Evolutionary conservation across 192 early-diverging fungal species (phyloP).

Genomic region (Coemansia sp.): DNA sequence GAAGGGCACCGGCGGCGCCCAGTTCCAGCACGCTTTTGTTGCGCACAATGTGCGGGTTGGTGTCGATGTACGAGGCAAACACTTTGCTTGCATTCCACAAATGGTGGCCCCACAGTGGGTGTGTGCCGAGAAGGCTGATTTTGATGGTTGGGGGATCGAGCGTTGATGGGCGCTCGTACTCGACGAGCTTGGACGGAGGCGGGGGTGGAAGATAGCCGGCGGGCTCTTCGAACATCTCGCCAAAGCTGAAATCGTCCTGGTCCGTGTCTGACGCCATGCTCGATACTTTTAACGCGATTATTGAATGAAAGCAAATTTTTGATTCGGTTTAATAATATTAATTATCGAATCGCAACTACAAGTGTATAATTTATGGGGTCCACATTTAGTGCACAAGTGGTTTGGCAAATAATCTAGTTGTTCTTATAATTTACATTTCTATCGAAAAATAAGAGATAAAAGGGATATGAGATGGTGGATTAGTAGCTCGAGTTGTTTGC

Average conservation of each 20-base stretch:
- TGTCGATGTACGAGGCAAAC: background rate
- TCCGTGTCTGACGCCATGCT: background rate
- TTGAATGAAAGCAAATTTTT: too few species aligned
- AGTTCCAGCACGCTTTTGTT: background rate
- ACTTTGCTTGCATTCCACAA: background rate
- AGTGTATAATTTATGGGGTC: too few species aligned
- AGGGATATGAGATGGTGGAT: background rate
- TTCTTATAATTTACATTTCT: too few species aligned
- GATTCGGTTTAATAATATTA: too few species aligned
- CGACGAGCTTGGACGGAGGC: background rate
- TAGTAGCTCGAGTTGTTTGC: conserved; percentile 18
- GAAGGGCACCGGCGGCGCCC: background rate
- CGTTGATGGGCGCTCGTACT: background rate
- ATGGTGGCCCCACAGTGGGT: background rate
- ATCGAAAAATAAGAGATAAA: background rate
- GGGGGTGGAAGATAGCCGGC: background rate
- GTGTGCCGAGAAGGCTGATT: background rate
- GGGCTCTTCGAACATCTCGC: background rate
- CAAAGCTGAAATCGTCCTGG: background rate
- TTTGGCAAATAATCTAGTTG: too few species aligned
- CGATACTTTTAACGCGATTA: too few species aligned
- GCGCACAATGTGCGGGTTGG: background rate
- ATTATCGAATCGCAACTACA: too few species aligned
- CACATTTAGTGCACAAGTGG: too few species aligned
- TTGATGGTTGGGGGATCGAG: background rate